Evolutionary conservation across 768 basidiomycete species (phyloP), one percentile per base, ranked within the genome.

Genomic region (Termitomyces sp.): DNA sequence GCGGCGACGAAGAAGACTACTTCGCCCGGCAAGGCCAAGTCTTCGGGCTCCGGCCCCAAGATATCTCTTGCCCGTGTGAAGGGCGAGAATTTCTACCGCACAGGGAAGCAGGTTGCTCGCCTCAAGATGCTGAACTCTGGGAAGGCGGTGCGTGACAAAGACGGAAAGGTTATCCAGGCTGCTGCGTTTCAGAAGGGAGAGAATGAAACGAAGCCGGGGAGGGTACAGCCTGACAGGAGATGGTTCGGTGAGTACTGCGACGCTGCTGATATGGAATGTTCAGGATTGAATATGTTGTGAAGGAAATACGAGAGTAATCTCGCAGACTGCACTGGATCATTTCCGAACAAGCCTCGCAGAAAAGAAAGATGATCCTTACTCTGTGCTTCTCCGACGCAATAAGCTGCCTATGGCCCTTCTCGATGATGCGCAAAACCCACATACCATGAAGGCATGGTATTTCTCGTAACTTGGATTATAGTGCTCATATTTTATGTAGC

Each of bases 221-320:
- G 95, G 54, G 92, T 98, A 21, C 91, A 94, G 74, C 91, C 96
- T 56, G 96, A 99, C 78, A 79, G 94, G 57, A 75, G 95, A 64
- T 99, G 96, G 96, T 99, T 99, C 66, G 97, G 94, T 96, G 66
- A 62, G 89, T 77, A 56, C 54, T 28, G 19, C 34, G 17, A 56
- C 23, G 32, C 42, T 35, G 28, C 57, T 53, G 30, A 51, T 44
- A 56, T 64, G 14, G 56, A 46, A 17, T 17, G 35, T 16, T 37
- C 16, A 37, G 1, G 48, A 25, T n/a, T 40, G 49, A 47, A 40
- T 40, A 19, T 42, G 12, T 46, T 50, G 2, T 52, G 12, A 44
- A 95, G 94, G 96, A 42, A 98, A 98, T 72, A 98, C 97, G n/a
- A 79, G 97, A 67, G 96, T 98, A 35, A 98, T 99, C 67, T 94